Evolutionary conservation across 2,329 filamentous ascomycete genomes (phyloP).

Genomic region (Elsinoe fawcettii): DNA sequence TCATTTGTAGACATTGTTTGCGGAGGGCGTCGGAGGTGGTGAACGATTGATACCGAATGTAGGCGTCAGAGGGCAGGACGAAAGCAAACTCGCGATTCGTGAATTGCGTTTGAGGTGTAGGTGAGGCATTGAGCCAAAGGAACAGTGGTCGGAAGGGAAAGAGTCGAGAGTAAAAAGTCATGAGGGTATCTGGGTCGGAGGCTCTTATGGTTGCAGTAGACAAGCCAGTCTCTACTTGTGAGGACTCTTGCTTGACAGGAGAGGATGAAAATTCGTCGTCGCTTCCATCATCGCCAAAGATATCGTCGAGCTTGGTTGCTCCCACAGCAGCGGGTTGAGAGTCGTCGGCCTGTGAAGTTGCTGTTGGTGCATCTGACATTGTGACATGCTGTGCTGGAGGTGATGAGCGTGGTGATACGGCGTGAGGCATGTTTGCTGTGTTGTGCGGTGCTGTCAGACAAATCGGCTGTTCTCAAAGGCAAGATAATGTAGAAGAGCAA

Average conservation of each 20-base stretch:
- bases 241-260: slow-evolving; percentile 36
- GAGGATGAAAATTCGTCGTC: slow-evolving; percentile 53
- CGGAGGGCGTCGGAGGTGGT: slow-evolving; percentile 64
- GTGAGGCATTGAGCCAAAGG: slow-evolving; percentile 95
- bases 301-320: slow-evolving; percentile 46
- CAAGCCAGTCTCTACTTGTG: slow-evolving; percentile 35
- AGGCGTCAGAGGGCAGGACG: slow-evolving; percentile 84
- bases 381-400: slow-evolving; percentile 26
- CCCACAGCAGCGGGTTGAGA: slow-evolving; percentile 17
- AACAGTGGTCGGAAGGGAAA: slow-evolving; percentile 94
- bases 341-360: slow-evolving; percentile 15
- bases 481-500: neutral
- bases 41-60: slow-evolving; percentile 84
- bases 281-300: slow-evolving; percentile 51
- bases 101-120: slow-evolving; percentile 79
- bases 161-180: slow-evolving; percentile 88
- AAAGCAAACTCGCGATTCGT: slow-evolving; percentile 92
- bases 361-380: slow-evolving; percentile 28
- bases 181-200: slow-evolving; percentile 77
- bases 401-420: slow-evolving; percentile 33
- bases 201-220: slow-evolving; percentile 23
- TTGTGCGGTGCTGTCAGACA: neutral
- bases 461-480: neutral
- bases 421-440: slow-evolving; percentile 38
- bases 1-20: slow-evolving; percentile 80